Base-by-base conservation (phyloP, 2,329 filamentous ascomycete species). In the Fusarium cyanostomum region DNA sequence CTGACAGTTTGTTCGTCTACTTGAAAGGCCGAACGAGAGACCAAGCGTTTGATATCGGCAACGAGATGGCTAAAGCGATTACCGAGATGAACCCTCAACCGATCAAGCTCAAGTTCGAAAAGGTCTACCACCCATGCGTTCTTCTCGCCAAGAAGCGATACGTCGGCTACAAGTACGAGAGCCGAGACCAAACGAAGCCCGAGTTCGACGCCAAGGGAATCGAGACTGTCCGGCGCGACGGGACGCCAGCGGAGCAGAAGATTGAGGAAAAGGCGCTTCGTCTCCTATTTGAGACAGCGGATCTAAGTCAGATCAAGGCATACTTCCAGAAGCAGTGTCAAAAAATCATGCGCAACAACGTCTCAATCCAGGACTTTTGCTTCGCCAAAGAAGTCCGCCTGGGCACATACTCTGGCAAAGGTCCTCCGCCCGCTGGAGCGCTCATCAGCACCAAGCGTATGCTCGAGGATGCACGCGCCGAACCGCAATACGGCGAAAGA, bases 201-300 rank as follows among this genome's bases (percentile, higher is more conserved):
- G 91, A 96, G 1, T 98, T 98, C 66, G 96, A 99, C 74, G 96
- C 95, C 55, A 99, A 99, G 76, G 95, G 96, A 27, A 99, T 98
- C 64, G 96, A 99, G 80, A 99, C 96, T 0, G 94, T 99, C 8
- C 89, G 96, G 2, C 87, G 95, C 44, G 95, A 99, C 74, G 95
- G 95, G 34, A 98, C 94, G 1, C 94, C 94, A 0, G 94, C 94
- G 0, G 92, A 97, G 77, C 94, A 98, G 74, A 97, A 95, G 80
- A 96, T 99, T 42, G 92, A 97, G 76, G 95, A 98, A 75, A 95
- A 92, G 69, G 91, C 92, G 0, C 82, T 99, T 31, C 94, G 92
- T 72, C 84, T 96, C 3, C 84, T 99, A 1, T 99, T 99, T 72
- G 89, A 93, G 45, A 97, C 94, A 0, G 86, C 90, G 15, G 94